Base-by-base conservation (phyloP, 306 rosid species). In the Trifolium dubium region DNA sequence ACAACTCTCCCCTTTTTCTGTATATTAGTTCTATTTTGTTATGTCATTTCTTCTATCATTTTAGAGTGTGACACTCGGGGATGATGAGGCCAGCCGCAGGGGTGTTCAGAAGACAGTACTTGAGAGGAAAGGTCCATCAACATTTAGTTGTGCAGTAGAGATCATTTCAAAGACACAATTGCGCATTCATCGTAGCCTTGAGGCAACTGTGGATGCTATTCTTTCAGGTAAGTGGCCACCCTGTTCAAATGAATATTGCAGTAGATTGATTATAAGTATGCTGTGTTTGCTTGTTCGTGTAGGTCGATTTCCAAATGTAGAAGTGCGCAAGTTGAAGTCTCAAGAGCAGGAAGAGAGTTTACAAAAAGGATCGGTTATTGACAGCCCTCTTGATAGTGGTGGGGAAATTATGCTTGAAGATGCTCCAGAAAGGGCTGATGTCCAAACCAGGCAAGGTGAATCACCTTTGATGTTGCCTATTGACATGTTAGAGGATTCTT, bases 71-170 rank as follows among this genome's bases (percentile, higher is more conserved):
- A 94, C 99, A 44, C 82, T 91, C 4, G 97, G 99, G 72, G 99
- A 94, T 83, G 97, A 94, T 84, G 99, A 92, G 80, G 99, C 99
- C 74, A 92, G 87, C 76, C 84, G 96, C 59, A 84, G 96, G 81
- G 95, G 99, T 35, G 92, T 92, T 76, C 97, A 92, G 79, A 94
- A 94, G 88, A 92, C 97, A 29, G 92, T 94, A 69, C 85, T 89
- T 72, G 99, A 94, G 83, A 89, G 99, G 85, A 92, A 94, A 89
- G 97, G 97, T 31, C 99, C 97, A 40, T 86, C 96, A 75, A 87
- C 96, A 4, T 92, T 94, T 85, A 84, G 84, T 71, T 86, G 95
- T 66, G 99, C 88, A 37, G 97, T 92, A 67, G 97, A 92, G 81
- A 94, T 94, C 74, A 78, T 91, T 82, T 94, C 99, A 15, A 92